Percentiles rank a stretch among this genome's conserved stretches.
Conservation (phyloP, 352 stramenopile genomes). For the Globisporangium abappressorium region DNA sequence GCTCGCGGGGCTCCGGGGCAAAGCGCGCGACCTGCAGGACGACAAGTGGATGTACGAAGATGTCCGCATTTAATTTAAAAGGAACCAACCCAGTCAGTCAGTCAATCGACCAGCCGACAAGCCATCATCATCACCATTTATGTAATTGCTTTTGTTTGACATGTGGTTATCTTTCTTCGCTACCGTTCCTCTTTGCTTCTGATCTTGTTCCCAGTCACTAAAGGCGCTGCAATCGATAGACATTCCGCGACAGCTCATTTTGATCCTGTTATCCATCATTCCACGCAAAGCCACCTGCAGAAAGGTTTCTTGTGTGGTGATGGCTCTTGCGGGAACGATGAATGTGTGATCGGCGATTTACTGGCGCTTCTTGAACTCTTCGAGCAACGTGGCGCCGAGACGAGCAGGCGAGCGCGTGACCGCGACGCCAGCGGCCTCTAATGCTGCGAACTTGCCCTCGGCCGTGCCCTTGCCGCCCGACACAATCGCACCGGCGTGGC, state of each 20-base stretch:
- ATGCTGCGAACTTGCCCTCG: constrained; percentile 96
- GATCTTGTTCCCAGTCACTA: no score
- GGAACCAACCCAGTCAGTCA: not conserved
- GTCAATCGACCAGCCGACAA: not conserved
- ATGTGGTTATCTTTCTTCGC: not conserved
- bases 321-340: not conserved
- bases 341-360: constrained; percentile 21
- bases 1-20: constrained; percentile 44
- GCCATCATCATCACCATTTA: not conserved
- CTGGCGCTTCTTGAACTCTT: constrained; percentile 89
- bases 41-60: constrained; percentile 82
- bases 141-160: not conserved
- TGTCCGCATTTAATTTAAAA: constrained; percentile 37
- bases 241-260: not conserved
- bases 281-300: not conserved
- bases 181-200: not conserved
- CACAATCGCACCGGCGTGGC: constrained; percentile 99
- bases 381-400: constrained; percentile 96
- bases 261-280: not conserved
- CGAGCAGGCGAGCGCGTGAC: constrained; percentile 96
- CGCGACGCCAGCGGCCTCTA: constrained; percentile 94
- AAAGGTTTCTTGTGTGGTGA: not conserved
- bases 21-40: constrained; percentile 53
- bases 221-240: not conserved
- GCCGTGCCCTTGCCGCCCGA: constrained; percentile 98